phyloP scores from a whole-genome alignment of 768 basidiomycete species.

The Leucosporidium scottii region DNA sequence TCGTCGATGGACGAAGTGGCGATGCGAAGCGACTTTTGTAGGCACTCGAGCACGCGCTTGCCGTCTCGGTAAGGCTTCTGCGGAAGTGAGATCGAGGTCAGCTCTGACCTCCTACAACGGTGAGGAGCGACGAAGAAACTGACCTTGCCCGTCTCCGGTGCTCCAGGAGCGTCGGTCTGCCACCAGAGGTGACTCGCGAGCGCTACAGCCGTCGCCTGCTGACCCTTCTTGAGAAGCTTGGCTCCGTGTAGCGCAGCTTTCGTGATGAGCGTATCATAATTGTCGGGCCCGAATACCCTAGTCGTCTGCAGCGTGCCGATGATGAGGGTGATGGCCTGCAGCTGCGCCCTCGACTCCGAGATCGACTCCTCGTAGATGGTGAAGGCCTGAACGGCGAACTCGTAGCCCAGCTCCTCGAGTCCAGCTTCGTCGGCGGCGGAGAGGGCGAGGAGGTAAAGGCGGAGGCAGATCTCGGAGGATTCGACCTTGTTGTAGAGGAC shows the following conservation, averaged over 20 bases:
- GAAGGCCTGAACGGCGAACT: constrained; percentile 93
- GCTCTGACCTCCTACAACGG: not conserved
- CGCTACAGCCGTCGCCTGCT: constrained; percentile 89
- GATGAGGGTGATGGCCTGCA: constrained; percentile 94
- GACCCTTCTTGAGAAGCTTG: constrained; percentile 94
- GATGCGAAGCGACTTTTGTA: constrained; percentile 92
- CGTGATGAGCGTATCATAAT: constrained; percentile 94
- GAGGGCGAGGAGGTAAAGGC: constrained; percentile 89
- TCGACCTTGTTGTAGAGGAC: constrained; percentile 91
- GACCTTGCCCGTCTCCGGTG: constrained; percentile 48
- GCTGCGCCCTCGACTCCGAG: constrained; percentile 86
- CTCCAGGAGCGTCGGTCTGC: constrained; percentile 60
- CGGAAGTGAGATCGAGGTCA: not conserved
- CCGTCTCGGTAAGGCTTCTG: constrained; percentile 61
- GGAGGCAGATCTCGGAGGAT: constrained; percentile 74
- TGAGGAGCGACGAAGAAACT: constrained; percentile 6
- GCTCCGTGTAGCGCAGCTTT: constrained; percentile 98
- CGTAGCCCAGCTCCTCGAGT: constrained; percentile 92
- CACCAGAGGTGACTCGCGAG: constrained; percentile 98
- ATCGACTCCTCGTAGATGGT: constrained; percentile 97
- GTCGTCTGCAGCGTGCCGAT: constrained; percentile 84
- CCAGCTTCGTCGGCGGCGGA: constrained; percentile 91
- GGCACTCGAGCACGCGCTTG: constrained; percentile 92
- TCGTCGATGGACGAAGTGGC: constrained; percentile 96
- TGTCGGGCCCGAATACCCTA: constrained; percentile 84